phyloP scores from a whole-genome alignment of 176 grass and related monocot genomes.

The Canna indica region DNA sequence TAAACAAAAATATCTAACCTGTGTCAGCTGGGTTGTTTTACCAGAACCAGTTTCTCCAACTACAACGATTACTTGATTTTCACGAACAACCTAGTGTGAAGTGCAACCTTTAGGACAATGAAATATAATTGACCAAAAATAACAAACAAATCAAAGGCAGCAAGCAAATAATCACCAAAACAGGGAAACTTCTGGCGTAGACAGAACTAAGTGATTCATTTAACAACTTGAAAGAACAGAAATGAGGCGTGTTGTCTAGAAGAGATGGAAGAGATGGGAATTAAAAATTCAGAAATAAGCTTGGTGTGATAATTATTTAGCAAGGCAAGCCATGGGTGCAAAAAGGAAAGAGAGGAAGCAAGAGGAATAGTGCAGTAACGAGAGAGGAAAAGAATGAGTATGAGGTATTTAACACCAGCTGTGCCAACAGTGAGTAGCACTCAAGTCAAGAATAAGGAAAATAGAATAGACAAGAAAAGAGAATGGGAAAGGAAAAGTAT shows the following conservation, averaged over 20 bases:
- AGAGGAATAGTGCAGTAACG: too few species aligned
- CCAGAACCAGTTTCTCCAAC: constrained; percentile 99
- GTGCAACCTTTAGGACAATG: not conserved
- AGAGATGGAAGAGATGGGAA: too few species aligned
- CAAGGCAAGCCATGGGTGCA: too few species aligned
- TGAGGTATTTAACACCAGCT: too few species aligned
- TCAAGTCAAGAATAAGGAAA: too few species aligned
- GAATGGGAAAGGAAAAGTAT: too few species aligned
- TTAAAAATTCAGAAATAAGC: too few species aligned
- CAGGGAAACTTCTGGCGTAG: not conserved
- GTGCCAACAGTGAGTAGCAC: too few species aligned
- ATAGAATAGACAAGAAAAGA: too few species aligned
- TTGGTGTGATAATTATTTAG: too few species aligned
- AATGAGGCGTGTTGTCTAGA: not conserved
- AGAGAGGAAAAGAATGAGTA: too few species aligned
- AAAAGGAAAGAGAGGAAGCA: too few species aligned
- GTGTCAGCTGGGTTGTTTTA: constrained; percentile 91
- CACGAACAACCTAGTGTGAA: constrained; percentile 60
- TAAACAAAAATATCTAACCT: constrained; percentile 17
- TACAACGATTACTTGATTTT: constrained; percentile 92
- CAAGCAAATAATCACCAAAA: not conserved
- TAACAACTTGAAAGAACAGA: not conserved
- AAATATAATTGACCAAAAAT: not conserved
- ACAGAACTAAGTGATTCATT: not conserved
- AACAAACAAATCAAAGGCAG: not conserved